Evolutionary conservation across 2,329 filamentous ascomycete species (phyloP).

Genomic region (Sporothrix schenckii): DNA sequence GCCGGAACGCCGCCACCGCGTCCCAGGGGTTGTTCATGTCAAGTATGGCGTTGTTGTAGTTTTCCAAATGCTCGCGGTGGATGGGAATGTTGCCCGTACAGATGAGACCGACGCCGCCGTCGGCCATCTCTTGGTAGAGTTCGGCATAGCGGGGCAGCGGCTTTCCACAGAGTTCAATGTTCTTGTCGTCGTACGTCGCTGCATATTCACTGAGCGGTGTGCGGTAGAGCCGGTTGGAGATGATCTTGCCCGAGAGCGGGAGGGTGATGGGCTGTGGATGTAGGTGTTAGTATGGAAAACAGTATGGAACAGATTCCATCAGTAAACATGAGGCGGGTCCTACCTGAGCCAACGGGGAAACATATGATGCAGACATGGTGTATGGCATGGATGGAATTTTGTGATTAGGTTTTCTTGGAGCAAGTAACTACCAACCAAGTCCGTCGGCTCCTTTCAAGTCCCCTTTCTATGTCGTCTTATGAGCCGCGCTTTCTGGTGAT

Average conservation of each 20-base stretch:
- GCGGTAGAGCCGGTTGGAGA: conserved; percentile 16
- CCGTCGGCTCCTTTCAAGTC: background rate
- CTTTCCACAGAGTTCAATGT: conserved; percentile 11
- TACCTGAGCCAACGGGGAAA: conserved; percentile 22
- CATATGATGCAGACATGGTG: conserved; percentile 14
- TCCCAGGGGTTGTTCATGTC: conserved; percentile 21
- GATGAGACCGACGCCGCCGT: conserved; percentile 16
- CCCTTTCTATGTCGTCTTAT: background rate
- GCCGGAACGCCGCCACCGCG: background rate
- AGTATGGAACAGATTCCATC: no score
- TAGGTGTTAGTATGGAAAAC: background rate
- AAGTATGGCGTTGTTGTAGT: conserved; percentile 8
- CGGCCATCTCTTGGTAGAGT: conserved; percentile 11
- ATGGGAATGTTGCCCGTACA: conserved; percentile 23
- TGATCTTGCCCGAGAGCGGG: conserved; percentile 16
- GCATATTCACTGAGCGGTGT: conserved; percentile 20
- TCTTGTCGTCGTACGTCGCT: conserved; percentile 18
- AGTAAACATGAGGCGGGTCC: background rate
- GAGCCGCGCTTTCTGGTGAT: no score
- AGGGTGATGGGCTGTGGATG: conserved; percentile 3
- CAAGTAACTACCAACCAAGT: no score
- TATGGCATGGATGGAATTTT: background rate
- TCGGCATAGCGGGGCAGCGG: conserved; percentile 17
- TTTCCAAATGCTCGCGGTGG: conserved; percentile 13
- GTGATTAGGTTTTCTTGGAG: no score